phyloP scores from a whole-genome alignment of 768 basidiomycete genomes.

The Chalciporus piperatus region DNA sequence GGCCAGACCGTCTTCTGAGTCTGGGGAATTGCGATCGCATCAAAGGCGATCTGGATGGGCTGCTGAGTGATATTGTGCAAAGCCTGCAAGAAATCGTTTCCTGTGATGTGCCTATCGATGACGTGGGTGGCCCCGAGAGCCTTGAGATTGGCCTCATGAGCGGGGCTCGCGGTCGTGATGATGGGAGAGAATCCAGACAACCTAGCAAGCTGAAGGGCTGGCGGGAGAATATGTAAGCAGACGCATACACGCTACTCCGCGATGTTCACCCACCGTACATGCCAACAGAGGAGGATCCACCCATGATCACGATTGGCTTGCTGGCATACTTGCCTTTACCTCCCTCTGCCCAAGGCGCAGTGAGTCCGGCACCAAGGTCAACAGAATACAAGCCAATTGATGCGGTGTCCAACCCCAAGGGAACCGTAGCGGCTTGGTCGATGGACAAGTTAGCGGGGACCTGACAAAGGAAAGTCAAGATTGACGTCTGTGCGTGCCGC shows the following conservation, averaged over 20 bases:
- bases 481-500: background rate
- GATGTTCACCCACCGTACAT: constrained; percentile 37
- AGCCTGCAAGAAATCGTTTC: constrained; percentile 11
- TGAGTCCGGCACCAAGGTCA: constrained; percentile 38
- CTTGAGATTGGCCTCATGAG: constrained; percentile 31
- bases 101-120: constrained; percentile 30
- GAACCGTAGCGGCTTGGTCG: constrained; percentile 46
- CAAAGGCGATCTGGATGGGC: constrained; percentile 25
- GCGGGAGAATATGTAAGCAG: constrained; percentile 1
- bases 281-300: constrained; percentile 50
- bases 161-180: constrained; percentile 37
- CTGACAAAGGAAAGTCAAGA: constrained; percentile 23
- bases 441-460: constrained; percentile 44
- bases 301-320: constrained; percentile 44
- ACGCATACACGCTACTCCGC: background rate
- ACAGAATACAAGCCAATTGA: constrained; percentile 44
- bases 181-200: constrained; percentile 41
- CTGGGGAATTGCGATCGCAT: constrained; percentile 30
- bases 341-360: constrained; percentile 33
- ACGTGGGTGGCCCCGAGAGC: constrained; percentile 41
- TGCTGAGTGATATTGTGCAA: constrained; percentile 26
- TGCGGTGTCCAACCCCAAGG: constrained; percentile 46
- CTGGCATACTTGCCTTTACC: constrained; percentile 38
- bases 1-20: constrained; percentile 37
- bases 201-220: constrained; percentile 40